These are phyloP conservation scores for Eimeria maxima DNA, from an alignment of 169 alveolate genomes.

Conservation along the genomic window DNA sequence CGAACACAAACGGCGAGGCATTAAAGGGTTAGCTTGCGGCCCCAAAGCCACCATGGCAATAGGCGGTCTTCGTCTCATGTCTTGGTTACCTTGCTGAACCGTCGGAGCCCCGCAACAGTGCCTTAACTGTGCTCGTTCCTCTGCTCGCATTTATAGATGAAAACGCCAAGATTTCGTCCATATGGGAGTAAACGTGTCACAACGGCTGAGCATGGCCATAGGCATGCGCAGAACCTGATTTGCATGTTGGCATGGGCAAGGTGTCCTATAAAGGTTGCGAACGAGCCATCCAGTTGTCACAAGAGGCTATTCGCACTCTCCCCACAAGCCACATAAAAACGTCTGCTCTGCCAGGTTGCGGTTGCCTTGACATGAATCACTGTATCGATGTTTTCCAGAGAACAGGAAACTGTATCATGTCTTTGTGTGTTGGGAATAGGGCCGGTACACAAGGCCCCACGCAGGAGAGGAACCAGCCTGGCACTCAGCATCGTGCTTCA, in stretches of 20 bases:
- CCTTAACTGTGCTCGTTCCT: not conserved
- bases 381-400: not conserved
- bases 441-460: not conserved
- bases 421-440: not conserved
- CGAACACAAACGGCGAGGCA: slow-evolving; percentile 35
- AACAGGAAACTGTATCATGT: not conserved
- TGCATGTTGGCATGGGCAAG: not conserved
- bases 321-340: not conserved
- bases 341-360: not conserved
- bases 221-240: not conserved
- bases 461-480: not conserved
- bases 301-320: not conserved
- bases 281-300: not conserved
- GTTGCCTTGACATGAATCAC: not conserved
- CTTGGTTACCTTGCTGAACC: not conserved
- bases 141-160: not conserved
- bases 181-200: not conserved
- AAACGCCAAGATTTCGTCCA: not conserved
- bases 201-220: too few relatives aligned
- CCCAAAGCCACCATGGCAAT: not conserved
- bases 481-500: not conserved
- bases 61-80: slow-evolving; percentile 58
- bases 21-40: slow-evolving; percentile 63
- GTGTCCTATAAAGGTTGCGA: not conserved
- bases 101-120: slow-evolving; percentile 66